Evolutionary conservation across 2,329 filamentous ascomycete genomes (phyloP).

Genomic region (Elsinoe fawcettii): DNA sequence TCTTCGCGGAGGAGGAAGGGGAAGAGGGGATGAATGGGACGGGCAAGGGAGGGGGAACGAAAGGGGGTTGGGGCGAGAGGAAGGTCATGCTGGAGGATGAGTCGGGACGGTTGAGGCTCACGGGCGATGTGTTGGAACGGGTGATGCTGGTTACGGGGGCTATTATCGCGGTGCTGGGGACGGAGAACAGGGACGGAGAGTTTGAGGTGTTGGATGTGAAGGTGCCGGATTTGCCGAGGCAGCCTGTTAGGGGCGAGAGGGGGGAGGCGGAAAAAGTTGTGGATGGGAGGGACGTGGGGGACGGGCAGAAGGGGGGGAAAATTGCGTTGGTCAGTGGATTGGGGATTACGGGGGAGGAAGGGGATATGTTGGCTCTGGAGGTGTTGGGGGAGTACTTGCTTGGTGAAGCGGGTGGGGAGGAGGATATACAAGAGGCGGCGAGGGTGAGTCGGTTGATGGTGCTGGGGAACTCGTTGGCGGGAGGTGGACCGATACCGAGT

Average conservation of each 20-base stretch:
- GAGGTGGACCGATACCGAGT: slow-evolving; percentile 40
- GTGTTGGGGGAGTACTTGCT: slow-evolving; percentile 81
- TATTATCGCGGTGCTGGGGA: slow-evolving; percentile 89
- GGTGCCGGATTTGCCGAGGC: slow-evolving; percentile 75
- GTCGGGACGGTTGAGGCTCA: slow-evolving; percentile 75
- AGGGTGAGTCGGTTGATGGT: slow-evolving; percentile 80
- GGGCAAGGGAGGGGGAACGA: neutral
- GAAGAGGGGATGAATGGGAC: slow-evolving; percentile 2
- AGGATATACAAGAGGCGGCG: slow-evolving; percentile 52
- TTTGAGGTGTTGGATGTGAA: slow-evolving; percentile 88
- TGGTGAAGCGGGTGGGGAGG: slow-evolving; percentile 63
- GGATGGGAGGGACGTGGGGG: slow-evolving; percentile 27
- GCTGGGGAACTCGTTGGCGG: slow-evolving; percentile 75
- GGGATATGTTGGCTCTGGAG: slow-evolving; percentile 65
- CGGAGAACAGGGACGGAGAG: slow-evolving; percentile 84
- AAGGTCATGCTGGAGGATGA: slow-evolving; percentile 85
- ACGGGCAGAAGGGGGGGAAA: slow-evolving; percentile 51
- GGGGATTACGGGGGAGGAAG: slow-evolving; percentile 67
- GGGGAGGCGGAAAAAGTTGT: slow-evolving; percentile 41
- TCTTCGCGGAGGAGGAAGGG: slow-evolving; percentile 34
- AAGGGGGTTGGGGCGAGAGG: neutral
- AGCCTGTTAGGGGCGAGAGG: slow-evolving; percentile 71
- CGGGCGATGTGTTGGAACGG: slow-evolving; percentile 60
- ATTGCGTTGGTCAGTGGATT: slow-evolving; percentile 86
- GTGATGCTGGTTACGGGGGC: slow-evolving; percentile 82